Base-by-base conservation (phyloP, 75 land plant genomes). In the Azolla pinnata region DNA sequence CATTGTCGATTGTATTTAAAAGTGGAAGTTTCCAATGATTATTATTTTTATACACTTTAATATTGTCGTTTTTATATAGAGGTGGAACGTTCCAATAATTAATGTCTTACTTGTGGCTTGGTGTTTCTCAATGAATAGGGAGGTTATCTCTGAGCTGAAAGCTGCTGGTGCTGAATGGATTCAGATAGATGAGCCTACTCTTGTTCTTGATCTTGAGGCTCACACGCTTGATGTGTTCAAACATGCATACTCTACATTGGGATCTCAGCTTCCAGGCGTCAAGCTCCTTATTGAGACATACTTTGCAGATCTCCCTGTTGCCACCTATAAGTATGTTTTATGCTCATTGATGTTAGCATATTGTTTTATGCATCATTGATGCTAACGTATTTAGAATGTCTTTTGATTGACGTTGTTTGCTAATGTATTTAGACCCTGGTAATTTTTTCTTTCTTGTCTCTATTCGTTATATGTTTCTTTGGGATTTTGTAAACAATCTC, bases 141-240 rank as follows among this genome's bases (percentile, higher is more conserved):
- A 80, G 49, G 79, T 80, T 30, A 35, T 80, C 9, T 52, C 51
- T 19, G 75, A 80, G 58, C 50, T 80, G 57, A 61, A 69, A 28
- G 55, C 34, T 4, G 71, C 55, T 7, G 83, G 83, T 55, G 83
- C 83, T 18, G 47, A 65, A 3, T 75, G 79, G 75, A 53, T 80
- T 33, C 83, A 80, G 60, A 54, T 80, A 33, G 83, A 80, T 68
- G 79, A 75, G 29, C 79, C 79, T 35, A 33, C 67, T 0, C 77
- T 77, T 72, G 79, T 72, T 14, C 60, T 67, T 30, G 83, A 80
- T 66, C 71, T 79, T 31, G 78, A 79, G 9, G 47, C 73, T 17
- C 65, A 61, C 44, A 53, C 69, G 45, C 46, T 63, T 19, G 54
- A 62, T 10, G 78, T 69, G 2, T 69, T 69, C 45, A 44, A 57